A percentile compares a stretch with the other conserved stretches of the same genome.
Conservation (phyloP, 768 basidiomycete genomes). For the Kwoniella sp. region DNA sequence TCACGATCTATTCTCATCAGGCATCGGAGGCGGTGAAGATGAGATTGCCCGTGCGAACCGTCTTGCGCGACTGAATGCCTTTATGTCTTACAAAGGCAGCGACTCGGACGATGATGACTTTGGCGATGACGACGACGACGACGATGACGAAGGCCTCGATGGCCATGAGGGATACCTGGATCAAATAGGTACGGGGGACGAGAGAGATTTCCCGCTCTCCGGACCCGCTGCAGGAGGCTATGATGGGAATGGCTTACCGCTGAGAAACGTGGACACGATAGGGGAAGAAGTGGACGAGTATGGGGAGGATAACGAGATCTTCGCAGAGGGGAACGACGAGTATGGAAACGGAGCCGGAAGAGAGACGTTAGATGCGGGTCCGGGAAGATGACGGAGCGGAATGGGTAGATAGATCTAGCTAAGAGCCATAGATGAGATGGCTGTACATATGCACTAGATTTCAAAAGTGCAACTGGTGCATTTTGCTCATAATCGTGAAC, state of each 20-base stretch:
- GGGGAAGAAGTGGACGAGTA: slow-evolving; percentile 41
- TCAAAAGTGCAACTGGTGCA: no score
- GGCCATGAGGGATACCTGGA: slow-evolving; percentile 29
- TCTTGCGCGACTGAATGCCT: slow-evolving; percentile 38
- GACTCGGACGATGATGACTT: slow-evolving; percentile 26
- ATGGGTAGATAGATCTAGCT: no score
- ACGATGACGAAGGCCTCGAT: slow-evolving; percentile 21
- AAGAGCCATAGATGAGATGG: no score
- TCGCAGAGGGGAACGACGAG: slow-evolving; percentile 45
- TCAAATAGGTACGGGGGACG: slow-evolving; percentile 15
- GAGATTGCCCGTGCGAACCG: slow-evolving; percentile 41
- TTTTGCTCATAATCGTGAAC: no score
- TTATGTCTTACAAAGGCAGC: slow-evolving; percentile 41
- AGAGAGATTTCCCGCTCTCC: slow-evolving; percentile 13
- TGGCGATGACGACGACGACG: slow-evolving; percentile 25
- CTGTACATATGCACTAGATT: no score
- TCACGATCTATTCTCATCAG: slow-evolving; percentile 7
- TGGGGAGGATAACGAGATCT: slow-evolving; percentile 46
- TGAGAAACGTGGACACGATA: slow-evolving; percentile 12
- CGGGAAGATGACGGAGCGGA: slow-evolving; percentile 4
- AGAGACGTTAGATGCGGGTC: slow-evolving; percentile 20
- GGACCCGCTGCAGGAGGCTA: slow-evolving; percentile 25
- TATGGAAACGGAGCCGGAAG: slow-evolving; percentile 23
- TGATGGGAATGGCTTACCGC: slow-evolving; percentile 18
- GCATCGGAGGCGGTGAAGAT: slow-evolving; percentile 20